Base-by-base conservation (phyloP, 2,329 filamentous ascomycete genomes). In the Fusarium setosum region DNA sequence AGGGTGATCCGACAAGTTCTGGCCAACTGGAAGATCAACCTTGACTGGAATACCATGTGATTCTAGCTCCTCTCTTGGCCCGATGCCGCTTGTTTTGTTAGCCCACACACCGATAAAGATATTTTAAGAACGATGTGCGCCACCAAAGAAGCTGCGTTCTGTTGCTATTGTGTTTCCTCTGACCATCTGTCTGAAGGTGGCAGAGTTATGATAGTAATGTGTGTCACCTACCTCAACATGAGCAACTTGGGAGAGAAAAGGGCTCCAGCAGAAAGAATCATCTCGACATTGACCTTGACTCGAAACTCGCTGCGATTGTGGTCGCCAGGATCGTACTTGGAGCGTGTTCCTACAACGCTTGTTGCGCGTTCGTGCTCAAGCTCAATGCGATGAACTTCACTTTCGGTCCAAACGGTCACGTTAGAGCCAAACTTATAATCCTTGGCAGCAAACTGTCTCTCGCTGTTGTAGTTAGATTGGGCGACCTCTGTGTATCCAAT, bases 371-470 rank as follows among this genome's bases (percentile, higher is more conserved):
- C 10, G n/a, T 6, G 5, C 12, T 2, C 24, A 13, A 31, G 17
- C 2, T 45, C 41, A n/a, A 45, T 31, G n/a, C 6, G n/a, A 29
- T 20, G 24, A 3, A 31, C 41, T 31, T 45, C 24, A 10, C 41
- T 45, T 18, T 45, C 41, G 9, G 41, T 20, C 41, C 41, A 45
- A 4, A 45, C n/a, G 18, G 41, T 45, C 21, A 15, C 41, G 26
- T 20, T 45, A 4, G 24, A 6, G 2, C 41, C 24, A 4, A 45
- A 45, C 9, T 2, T 11, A n/a, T 45, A 45, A 18, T 17, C 41
- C 41, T 31, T 45, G 41, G 41, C 41, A 10, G 41, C 41, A 17
- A 45, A 45, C 18, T 45, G 41, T 26, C 41, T 13, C 23, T 45
- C n/a, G 17, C 41, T 23, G 18, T 45, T 17, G 29, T 31, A 31